Conservation (phyloP, 805 yeast species). For the Blastobotrys americana region DNA sequence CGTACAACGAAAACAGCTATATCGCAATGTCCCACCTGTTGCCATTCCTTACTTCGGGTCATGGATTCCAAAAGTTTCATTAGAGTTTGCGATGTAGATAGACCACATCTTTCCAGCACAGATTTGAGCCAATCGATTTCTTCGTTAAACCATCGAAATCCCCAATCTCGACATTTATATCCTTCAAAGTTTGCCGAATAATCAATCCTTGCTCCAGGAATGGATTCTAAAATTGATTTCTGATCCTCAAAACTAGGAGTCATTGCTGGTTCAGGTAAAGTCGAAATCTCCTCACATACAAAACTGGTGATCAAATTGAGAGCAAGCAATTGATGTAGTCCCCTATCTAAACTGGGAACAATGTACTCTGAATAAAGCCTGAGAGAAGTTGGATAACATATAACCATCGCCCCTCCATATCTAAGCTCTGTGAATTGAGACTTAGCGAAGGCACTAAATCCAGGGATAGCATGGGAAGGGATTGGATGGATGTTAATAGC, state of each 20-base stretch:
- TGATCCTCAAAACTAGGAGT: conserved; percentile 16
- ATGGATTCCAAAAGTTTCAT: conserved; percentile 11
- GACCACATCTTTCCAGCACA: conserved; percentile 8
- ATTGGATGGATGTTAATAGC: conserved; percentile 18
- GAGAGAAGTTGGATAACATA: conserved; percentile 20
- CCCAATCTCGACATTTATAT: conserved; percentile 17
- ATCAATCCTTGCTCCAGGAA: conserved; percentile 14
- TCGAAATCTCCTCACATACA: conserved; percentile 20
- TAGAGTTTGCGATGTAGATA: conserved; percentile 8
- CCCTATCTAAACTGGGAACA: conserved; percentile 21
- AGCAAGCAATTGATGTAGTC: conserved; percentile 23
- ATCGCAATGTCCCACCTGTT: conserved; percentile 6
- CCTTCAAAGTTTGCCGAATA: conserved; percentile 5
- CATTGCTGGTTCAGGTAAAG: conserved; percentile 14
- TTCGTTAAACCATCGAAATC: conserved; percentile 19
- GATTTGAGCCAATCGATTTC: conserved; percentile 20
- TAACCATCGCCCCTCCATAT: conserved; percentile 20
- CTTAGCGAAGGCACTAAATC: conserved; percentile 13
- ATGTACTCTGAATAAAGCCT: conserved; percentile 16
- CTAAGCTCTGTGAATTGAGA: conserved; percentile 18
- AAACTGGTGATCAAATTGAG: conserved; percentile 20
- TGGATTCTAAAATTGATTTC: conserved; percentile 1
- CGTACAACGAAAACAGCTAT: conserved; percentile 14
- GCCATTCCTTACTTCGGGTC: conserved; percentile 11
- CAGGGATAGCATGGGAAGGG: conserved; percentile 21